Evolutionary conservation across 805 yeast species (phyloP), one percentile per base, ranked within the genome.

Genomic region (Hanseniaspora opuntiae): DNA sequence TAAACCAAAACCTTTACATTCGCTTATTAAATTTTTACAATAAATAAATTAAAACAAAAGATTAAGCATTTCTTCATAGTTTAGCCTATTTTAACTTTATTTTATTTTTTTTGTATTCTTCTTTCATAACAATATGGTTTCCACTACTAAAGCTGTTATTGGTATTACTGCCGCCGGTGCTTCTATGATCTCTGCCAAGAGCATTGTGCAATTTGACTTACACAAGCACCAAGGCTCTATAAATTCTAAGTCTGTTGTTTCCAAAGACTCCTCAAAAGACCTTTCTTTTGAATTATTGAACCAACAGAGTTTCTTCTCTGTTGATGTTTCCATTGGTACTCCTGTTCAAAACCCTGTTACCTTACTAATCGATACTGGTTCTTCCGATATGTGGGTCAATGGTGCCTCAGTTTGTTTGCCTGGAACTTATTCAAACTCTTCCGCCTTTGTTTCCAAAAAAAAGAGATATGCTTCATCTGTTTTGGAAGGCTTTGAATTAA

Each of bases 321-420:
- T 73, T 2, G 66, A 66, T 5, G 56, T 77, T 33, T 59, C 64
- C 24, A 62, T 84, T 20, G 90, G 93, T 4, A 75, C 85, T 0
- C 74, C 81, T 1, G 61, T 70, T 0, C 82, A 82, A 59, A 63
- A 68, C n/a, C 53, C 53, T 25, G 69, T 82, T 6, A 70, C 69
- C 10, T 78, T 82, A 10, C 63, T 81, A 38, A 62, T 84, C n/a
- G 93, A 84, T 61, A 84, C 89, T 0, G 93, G 90, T 2, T 82
- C 88, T 0, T 74, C 85, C 0, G 90, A 84, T 63, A 66, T 84
- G 22, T 82, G 86, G 86, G 76, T 81, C 19, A 71, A 75, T 57
- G 69, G 72, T 37, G 62, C 73, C 2, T 60, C 66, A 40, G 78
- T 77, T 58, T 74, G 79, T 59, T 45, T 60, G 3, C 55, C 63